Evolutionary conservation across 208 protist genomes (phyloP).

Genomic region (Leptomonas pyrrhocoris): DNA sequence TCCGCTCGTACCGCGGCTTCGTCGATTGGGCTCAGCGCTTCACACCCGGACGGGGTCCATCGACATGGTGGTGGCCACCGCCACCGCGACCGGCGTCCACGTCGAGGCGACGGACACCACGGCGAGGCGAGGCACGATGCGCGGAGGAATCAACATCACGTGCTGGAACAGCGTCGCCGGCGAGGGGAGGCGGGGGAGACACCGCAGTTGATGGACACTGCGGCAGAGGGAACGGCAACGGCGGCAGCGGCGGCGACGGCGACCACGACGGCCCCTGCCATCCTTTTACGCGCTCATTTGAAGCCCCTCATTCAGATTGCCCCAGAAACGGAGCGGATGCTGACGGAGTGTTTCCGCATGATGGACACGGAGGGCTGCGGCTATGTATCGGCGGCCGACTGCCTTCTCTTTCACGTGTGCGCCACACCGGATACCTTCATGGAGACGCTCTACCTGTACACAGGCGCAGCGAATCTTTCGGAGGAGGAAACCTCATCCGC

Average conservation of each 20-base stretch:
- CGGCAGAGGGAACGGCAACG: not conserved
- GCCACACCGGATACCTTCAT: slow-evolving; percentile 26
- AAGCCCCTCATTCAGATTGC: slow-evolving; percentile 9
- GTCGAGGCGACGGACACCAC: not conserved
- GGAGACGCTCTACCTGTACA: slow-evolving; percentile 10
- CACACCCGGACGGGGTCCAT: slow-evolving; percentile 5
- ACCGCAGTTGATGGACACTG: too few species aligned
- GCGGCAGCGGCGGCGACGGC: not conserved
- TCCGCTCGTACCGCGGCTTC: slow-evolving; percentile 9
- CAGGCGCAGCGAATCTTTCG: not conserved
- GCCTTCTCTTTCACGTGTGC: slow-evolving; percentile 36
- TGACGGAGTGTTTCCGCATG: slow-evolving; percentile 59
- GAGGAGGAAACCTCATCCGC: not conserved
- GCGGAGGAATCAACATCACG: too few species aligned
- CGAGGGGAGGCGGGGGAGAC: not conserved
- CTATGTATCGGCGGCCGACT: slow-evolving; percentile 39
- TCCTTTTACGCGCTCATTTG: not conserved
- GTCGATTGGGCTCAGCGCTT: slow-evolving; percentile 16
- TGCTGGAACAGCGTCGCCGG: too few species aligned
- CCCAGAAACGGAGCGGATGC: slow-evolving; percentile 30
- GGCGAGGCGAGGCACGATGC: not conserved
- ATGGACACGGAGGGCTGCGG: slow-evolving; percentile 42
- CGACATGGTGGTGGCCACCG: not conserved
- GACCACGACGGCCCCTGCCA: not conserved
- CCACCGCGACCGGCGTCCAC: not conserved